A percentile compares a stretch with the other conserved stretches of the same genome.
These are phyloP conservation scores for Rhodomyrtus psidioides DNA, from an alignment of 441 rosid species.

Conservation along the genomic window DNA sequence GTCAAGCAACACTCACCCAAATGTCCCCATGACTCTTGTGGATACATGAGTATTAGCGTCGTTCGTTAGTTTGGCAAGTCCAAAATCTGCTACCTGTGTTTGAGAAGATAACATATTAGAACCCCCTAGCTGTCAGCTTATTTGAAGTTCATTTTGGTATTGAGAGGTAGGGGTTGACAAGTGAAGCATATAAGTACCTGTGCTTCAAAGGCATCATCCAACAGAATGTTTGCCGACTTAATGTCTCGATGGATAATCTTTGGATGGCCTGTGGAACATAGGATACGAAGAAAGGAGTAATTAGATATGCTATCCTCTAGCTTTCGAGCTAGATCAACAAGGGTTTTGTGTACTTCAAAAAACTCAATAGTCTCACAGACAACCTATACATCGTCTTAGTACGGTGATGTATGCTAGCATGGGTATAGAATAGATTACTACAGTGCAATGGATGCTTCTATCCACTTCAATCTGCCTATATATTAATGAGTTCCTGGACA, in stretches of 20 bases:
- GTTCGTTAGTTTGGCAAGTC: slow-evolving; percentile 77
- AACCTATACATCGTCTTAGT: neutral
- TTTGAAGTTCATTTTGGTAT: neutral
- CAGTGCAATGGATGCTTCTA: neutral
- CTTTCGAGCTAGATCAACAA: neutral
- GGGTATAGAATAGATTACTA: neutral
- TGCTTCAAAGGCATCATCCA: slow-evolving; percentile 69
- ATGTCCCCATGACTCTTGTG: slow-evolving; percentile 92
- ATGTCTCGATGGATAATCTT: slow-evolving; percentile 86
- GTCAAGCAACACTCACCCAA: slow-evolving; percentile 51
- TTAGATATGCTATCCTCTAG: neutral
- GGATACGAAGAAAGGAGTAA: neutral
- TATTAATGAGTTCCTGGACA: neutral
- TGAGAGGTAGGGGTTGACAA: neutral
- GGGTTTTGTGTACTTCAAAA: neutral
- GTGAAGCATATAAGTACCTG: slow-evolving; percentile 37
- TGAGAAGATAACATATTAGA: neutral
- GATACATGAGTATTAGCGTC: slow-evolving; percentile 76
- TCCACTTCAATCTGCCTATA: neutral
- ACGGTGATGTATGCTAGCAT: neutral
- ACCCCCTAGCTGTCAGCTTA: neutral
- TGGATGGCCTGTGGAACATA: slow-evolving; percentile 46
- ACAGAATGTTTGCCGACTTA: slow-evolving; percentile 77
- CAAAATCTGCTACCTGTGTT: slow-evolving; percentile 89
- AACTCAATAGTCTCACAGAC: neutral